A percentile compares a stretch with the other conserved stretches of the same genome.
phyloP scores from a whole-genome alignment of 257 asterid species.

The Penstemon barbatus region DNA sequence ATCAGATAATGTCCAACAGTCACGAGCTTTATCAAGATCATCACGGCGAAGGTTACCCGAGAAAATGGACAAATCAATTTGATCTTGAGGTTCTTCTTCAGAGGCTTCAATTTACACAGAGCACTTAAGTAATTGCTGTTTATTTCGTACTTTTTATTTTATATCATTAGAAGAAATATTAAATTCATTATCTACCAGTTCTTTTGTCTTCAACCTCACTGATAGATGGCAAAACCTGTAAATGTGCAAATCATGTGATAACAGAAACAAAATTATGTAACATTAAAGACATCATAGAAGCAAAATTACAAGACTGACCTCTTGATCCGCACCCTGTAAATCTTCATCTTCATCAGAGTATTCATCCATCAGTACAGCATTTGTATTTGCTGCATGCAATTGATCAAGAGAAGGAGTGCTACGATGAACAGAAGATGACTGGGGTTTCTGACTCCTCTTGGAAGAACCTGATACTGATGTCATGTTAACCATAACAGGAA shows the following conservation, averaged over 20 bases:
- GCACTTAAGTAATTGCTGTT: slow-evolving; percentile 1
- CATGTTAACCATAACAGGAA: slow-evolving; percentile 73
- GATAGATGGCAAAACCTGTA: slow-evolving; percentile 61
- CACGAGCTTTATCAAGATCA: slow-evolving; percentile 56
- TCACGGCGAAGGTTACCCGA: slow-evolving; percentile 56
- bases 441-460: slow-evolving; percentile 41
- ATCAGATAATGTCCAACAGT: slow-evolving; percentile 64
- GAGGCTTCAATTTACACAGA: slow-evolving; percentile 31
- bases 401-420: slow-evolving; percentile 59
- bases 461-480: slow-evolving; percentile 48
- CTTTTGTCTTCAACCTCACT: slow-evolving; percentile 58
- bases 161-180: slow-evolving; percentile 18
- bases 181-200: slow-evolving; percentile 48
- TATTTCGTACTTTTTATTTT: not conserved
- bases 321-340: slow-evolving; percentile 52
- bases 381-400: slow-evolving; percentile 47
- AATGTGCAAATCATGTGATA: slow-evolving; percentile 26
- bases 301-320: slow-evolving; percentile 34
- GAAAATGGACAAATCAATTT: slow-evolving; percentile 56
- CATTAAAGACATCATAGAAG: slow-evolving; percentile 14
- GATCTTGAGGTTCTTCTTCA: slow-evolving; percentile 50
- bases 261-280: slow-evolving; percentile 19
- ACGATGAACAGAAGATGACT: slow-evolving; percentile 37
- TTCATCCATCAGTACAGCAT: slow-evolving; percentile 51
- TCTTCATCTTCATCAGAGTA: slow-evolving; percentile 71